Base-by-base conservation (phyloP, 2,329 filamentous ascomycete species). In the Colletotrichum truncatum region DNA sequence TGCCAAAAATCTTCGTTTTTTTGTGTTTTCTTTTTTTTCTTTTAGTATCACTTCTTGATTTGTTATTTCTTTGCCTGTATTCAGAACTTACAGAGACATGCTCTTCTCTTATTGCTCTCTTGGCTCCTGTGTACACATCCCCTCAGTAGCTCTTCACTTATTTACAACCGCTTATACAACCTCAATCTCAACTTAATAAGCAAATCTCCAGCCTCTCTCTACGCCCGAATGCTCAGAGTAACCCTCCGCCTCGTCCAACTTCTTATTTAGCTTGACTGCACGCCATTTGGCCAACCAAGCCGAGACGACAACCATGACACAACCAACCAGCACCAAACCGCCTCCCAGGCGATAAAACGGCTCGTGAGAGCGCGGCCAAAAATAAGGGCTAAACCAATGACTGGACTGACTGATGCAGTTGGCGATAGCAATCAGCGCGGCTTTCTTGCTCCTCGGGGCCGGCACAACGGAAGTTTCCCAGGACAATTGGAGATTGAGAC, bases 281-380 rank as follows among this genome's bases (percentile, higher is more conserved):
- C 70, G 59, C 70, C 68, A 70, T 23, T 64, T 70, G 4, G 68
- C 69, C 30, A 70, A 21, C 5, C 56, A n/a, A 3, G 69, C 70
- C 4, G 70, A 68, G 2, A 65, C 46, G 4, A 70, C 58, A 92
- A 54, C 90, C 93, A 73, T 89, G 90, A 68, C 86, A 91, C 68
- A 90, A 86, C 70, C 90, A 90, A 54, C 80, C 82, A 30, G 86
- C 6, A 68, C 66, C 16, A 73, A 58, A 2, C 68, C 69, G n/a
- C 70, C 71, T 3, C 71, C 71, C 12, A 73, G 68, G 14, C 71
- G 66, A 57, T 74, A 74, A 45, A 64, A 71, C 2, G 72, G 71
- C 68, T 72, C 71, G 16, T 74, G 71, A 32, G 66, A 60, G 11
- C 54, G 65, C 5, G 72, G 71, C 65, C 69, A 74, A 52, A 80